phyloP scores from a whole-genome alignment of 2,329 filamentous ascomycete genomes.

The Incumbomyces delicatus region DNA sequence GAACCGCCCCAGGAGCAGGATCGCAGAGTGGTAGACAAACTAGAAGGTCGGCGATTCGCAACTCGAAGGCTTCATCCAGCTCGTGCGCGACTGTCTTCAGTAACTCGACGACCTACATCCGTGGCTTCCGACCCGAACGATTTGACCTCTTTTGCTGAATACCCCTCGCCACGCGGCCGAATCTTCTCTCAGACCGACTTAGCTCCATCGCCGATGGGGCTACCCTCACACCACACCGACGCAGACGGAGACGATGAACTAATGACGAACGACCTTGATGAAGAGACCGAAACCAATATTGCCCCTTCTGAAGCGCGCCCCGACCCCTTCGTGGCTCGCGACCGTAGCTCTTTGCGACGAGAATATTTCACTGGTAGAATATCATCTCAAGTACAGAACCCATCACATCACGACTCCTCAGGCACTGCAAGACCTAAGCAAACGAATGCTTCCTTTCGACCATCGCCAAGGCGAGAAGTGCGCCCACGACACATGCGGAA shows the following conservation, averaged over 20 bases:
- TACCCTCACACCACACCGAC: slow-evolving; percentile 55
- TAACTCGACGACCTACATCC: slow-evolving; percentile 44
- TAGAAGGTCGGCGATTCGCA: slow-evolving; percentile 45
- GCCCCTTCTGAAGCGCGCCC: slow-evolving; percentile 1
- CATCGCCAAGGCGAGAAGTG: slow-evolving; percentile 16
- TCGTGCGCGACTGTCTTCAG: slow-evolving; percentile 36
- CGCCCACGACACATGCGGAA: slow-evolving; percentile 56
- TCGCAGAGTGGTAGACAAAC: slow-evolving; percentile 46
- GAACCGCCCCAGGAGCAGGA: slow-evolving; percentile 53
- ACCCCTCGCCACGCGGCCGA: slow-evolving; percentile 28
- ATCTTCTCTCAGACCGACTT: slow-evolving; percentile 34
- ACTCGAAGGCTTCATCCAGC: slow-evolving; percentile 15
- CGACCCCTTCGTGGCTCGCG: not conserved
- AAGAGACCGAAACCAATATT: slow-evolving; percentile 30
- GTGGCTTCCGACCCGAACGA: slow-evolving; percentile 50
- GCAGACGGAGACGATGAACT: slow-evolving; percentile 85
- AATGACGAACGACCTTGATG: slow-evolving; percentile 67
- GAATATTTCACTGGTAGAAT: slow-evolving; percentile 48
- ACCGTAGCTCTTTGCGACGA: slow-evolving; percentile 13
- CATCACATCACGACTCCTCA: not conserved
- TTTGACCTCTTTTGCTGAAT: slow-evolving; percentile 25
- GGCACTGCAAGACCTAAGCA: not conserved
- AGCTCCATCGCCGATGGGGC: slow-evolving; percentile 29
- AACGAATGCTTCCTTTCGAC: not conserved
- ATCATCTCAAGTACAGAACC: slow-evolving; percentile 6